Percentiles rank a stretch among this genome's conserved stretches.
Evolutionary conservation across 192 early-diverging fungal species (phyloP).

Genomic region (Gryganskiella cystojenkinii): DNA sequence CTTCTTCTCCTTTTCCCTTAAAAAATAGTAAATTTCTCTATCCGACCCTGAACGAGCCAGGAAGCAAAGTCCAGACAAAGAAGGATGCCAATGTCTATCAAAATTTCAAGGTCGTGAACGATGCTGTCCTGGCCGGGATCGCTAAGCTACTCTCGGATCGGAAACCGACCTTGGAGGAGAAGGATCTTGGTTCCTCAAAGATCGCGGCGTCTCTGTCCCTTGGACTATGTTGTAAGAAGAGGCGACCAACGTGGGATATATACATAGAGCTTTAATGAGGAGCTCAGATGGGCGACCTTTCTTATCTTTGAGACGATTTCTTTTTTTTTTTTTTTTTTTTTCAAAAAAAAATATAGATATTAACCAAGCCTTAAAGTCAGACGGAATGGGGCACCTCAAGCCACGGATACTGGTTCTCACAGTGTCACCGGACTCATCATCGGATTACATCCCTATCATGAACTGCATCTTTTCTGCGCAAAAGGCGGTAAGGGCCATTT

Average conservation of each 20-base stretch:
- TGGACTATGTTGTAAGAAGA: constrained; percentile 67
- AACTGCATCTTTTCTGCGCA: constrained; percentile 98
- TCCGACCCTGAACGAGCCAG: constrained; percentile 52
- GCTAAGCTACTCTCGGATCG: constrained; percentile 49
- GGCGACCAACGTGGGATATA: not conserved
- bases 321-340: not conserved
- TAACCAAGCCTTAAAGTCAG: constrained; percentile 66
- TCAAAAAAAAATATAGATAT: constrained; percentile 75
- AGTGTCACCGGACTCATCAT: constrained; percentile 85
- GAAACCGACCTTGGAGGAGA: constrained; percentile 33
- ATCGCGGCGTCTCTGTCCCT: constrained; percentile 70
- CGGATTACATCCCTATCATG: constrained; percentile 97
- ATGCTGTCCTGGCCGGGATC: constrained; percentile 59
- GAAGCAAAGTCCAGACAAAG: constrained; percentile 35
- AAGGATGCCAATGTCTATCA: constrained; percentile 69
- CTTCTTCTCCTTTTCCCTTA: no score
- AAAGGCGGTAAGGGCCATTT: constrained; percentile 73
- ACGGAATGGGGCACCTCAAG: constrained; percentile 67
- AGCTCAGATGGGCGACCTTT: not conserved
- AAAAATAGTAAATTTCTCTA: constrained; percentile 69
- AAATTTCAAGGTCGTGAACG: constrained; percentile 62
- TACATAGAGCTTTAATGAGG: no score
- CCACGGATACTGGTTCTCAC: constrained; percentile 89
- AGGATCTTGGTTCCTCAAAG: constrained; percentile 58
- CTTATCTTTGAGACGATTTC: not conserved